Evolutionary conservation across 345 rosid genomes (phyloP), one percentile per base, ranked within the genome.

Genomic region (Eucalyptus sideroxylon): DNA sequence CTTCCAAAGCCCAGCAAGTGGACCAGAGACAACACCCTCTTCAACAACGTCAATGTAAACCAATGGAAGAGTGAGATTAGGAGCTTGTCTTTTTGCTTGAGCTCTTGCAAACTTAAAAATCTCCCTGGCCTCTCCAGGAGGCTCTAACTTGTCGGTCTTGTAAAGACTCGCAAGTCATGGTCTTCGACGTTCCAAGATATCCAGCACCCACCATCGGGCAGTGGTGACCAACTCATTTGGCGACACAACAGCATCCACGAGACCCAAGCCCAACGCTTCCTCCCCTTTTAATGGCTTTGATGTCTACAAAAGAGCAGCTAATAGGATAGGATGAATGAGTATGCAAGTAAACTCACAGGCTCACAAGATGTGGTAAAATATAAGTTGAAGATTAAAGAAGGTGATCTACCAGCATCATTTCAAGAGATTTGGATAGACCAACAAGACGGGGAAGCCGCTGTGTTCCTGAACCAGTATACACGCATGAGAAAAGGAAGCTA

Each of bases 381-480:
- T 47, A 34, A 19, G 45, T 37, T 37, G 82, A 72, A 88, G 89
- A 85, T 86, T 90, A 82, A 81, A 62, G 88, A 90, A 31, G 27
- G 87, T 16, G 85, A 91, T 92, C 87, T 93, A 97, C 99, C 99
- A 98, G 92, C 95, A 98, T 98, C 99, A 98, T 98, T 92, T 97
- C 99, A 88, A 98, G 99, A 94, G 96, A 94, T 90, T 96, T 98
- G 44, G 98, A 72, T 83, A 97, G 95, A 89, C 99, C 99, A 91
- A 98, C 99, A 90, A 98, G 99, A 88, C 98, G 98, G 6, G 99
- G 99, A 91, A 97, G 99, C 86, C 99, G 95, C 90, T 98, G 99
- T 16, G 99, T 96, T 90, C 99, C 99, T 97, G 94, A 86, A 69
- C 44, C 93, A 92, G 91, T 72, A 81, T 88, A 94, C 72, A 90